These are phyloP conservation scores for Ogataea pini DNA, from an alignment of 805 yeast genomes.

Conservation along the genomic window DNA sequence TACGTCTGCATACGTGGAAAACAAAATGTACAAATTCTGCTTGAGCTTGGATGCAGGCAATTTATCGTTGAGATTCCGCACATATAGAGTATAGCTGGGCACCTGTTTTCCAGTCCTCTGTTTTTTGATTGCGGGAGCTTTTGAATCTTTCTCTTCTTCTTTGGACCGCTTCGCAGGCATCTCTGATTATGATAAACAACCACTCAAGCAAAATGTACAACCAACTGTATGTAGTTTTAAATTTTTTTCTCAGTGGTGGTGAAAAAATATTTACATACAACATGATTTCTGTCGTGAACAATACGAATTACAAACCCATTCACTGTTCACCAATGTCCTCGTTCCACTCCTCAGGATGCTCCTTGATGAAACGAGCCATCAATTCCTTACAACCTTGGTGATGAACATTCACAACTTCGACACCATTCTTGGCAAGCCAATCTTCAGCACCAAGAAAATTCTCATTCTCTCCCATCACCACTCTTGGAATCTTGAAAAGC, in stretches of 20 bases:
- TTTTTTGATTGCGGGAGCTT: slow-evolving; percentile 3
- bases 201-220: too few relatives aligned
- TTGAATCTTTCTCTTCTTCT: neutral
- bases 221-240: too few relatives aligned
- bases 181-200: neutral
- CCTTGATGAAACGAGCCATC: slow-evolving; percentile 76
- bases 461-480: slow-evolving; percentile 85
- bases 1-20: slow-evolving; percentile 67
- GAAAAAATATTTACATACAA: too few relatives aligned
- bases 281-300: too few relatives aligned
- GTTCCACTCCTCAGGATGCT: slow-evolving; percentile 76
- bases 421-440: slow-evolving; percentile 63
- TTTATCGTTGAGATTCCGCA: slow-evolving; percentile 61
- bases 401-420: slow-evolving; percentile 65
- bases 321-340: slow-evolving; percentile 68
- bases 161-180: slow-evolving; percentile 9
- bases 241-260: neutral
- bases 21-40: slow-evolving; percentile 57
- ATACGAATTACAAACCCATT: too few relatives aligned
- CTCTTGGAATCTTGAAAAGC: slow-evolving; percentile 83
- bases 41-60: slow-evolving; percentile 45
- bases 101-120: slow-evolving; percentile 2
- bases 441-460: slow-evolving; percentile 86
- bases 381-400: slow-evolving; percentile 63
- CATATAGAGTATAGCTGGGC: slow-evolving; percentile 49